These are phyloP conservation scores for Metschnikowia cerradonensis DNA, from an alignment of 805 yeast genomes.

Conservation along the genomic window DNA sequence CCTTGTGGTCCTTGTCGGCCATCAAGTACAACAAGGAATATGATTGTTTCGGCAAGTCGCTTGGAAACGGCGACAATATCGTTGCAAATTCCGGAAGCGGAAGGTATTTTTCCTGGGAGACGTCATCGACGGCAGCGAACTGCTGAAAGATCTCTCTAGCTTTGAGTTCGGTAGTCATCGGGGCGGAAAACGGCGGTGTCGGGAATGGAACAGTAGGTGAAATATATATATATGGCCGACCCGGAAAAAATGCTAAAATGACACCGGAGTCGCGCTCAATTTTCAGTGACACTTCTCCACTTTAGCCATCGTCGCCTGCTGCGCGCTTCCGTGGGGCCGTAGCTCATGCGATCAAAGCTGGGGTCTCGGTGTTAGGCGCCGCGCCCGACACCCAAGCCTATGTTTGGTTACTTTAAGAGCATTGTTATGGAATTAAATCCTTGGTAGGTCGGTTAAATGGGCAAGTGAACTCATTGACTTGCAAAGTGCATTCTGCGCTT, in stretches of 20 bases:
- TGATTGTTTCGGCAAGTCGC: constrained; percentile 36
- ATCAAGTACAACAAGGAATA: constrained; percentile 64
- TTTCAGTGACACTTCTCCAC: constrained; percentile 4
- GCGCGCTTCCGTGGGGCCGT: constrained; percentile 6
- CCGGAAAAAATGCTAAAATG: constrained; percentile 4
- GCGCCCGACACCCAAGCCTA: neutral
- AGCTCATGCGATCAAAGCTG: constrained; percentile 5
- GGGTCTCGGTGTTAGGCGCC: constrained; percentile 4
- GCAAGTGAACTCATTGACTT: neutral
- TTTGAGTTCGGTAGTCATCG: constrained; percentile 17
- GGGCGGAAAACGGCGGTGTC: constrained; percentile 1
- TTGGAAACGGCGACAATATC: constrained; percentile 38
- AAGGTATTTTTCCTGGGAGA: constrained; percentile 22
- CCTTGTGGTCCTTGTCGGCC: constrained; percentile 70
- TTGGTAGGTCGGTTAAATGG: neutral
- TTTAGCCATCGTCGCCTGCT: neutral
- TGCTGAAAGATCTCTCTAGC: constrained; percentile 35
- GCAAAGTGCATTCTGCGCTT: too few relatives aligned
- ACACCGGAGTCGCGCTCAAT: constrained; percentile 6
- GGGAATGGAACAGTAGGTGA: neutral
- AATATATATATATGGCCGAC: constrained; percentile 2
- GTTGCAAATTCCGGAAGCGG: constrained; percentile 35
- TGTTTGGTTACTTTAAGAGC: neutral
- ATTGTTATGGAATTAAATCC: neutral
- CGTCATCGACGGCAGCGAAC: constrained; percentile 29